These are phyloP conservation scores for Cenchrus americanus DNA, from an alignment of 176 grass and related monocot genomes.

Conservation along the genomic window DNA sequence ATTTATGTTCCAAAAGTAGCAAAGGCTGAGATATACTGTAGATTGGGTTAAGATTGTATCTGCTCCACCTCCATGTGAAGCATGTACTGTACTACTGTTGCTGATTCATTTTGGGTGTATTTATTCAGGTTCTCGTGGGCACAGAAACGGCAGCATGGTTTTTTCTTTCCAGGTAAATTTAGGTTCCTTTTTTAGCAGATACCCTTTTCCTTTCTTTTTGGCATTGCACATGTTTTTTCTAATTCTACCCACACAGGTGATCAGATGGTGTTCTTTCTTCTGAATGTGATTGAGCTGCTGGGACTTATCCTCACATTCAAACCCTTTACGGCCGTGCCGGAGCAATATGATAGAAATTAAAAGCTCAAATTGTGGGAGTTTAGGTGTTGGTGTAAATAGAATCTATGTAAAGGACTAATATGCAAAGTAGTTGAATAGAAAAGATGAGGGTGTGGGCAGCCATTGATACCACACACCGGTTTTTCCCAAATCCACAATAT, in stretches of 20 bases:
- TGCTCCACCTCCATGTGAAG: not conserved
- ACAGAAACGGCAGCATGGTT: conserved; percentile 66
- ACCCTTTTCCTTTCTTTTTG: not conserved
- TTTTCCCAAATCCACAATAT: too few species aligned
- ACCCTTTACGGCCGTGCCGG: conserved; percentile 53
- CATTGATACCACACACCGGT: too few species aligned
- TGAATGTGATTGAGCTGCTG: conserved; percentile 56
- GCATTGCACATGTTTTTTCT: not conserved
- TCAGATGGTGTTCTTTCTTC: conserved; percentile 73
- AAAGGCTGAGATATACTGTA: not conserved
- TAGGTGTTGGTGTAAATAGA: too few species aligned
- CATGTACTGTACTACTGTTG: not conserved
- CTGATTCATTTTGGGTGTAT: not conserved
- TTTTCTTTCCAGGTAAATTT: conserved; percentile 68
- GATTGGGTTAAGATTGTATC: not conserved
- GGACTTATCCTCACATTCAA: conserved; percentile 72
- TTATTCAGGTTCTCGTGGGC: conserved; percentile 83
- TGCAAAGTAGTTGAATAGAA: too few species aligned
- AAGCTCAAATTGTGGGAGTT: not conserved
- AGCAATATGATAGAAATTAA: conserved; percentile 25
- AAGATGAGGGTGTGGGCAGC: too few species aligned
- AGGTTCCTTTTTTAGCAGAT: not conserved
- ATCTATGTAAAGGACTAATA: too few species aligned
- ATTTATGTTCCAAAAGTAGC: not conserved
- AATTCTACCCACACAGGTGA: conserved; percentile 51